Base-by-base conservation (phyloP, 495 filamentous ascomycete species). In the Pseudomonodictys pantanalensis region DNA sequence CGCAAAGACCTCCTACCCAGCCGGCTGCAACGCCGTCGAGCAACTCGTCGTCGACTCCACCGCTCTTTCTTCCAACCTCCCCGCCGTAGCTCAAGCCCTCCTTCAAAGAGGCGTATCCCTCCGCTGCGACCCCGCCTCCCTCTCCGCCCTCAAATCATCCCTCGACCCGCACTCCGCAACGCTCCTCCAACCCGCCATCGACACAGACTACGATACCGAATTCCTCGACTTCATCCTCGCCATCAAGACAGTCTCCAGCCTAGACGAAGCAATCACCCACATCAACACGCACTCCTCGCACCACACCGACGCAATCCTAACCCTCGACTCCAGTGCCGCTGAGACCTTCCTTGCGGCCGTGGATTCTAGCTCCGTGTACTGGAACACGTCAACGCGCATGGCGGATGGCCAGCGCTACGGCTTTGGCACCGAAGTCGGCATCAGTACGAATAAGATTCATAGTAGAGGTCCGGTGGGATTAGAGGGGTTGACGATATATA, bases 401-500 rank as follows among this genome's bases (percentile, higher is more conserved):
- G 91, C 92, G 3, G 93, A 99, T 69, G 93, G 93, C 2, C 96
- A 95, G 86, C 81, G 93, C 26, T 99, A 90, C 72, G 93, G 93
- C 2, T 97, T 99, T 75, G 93, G 93, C 29, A 97, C 93, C 0
- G 93, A 99, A 72, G 93, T 98, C 1, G 93, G 93, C 35, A 96
- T 98, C 71, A 95, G 89, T 73, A 98, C 93, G 42, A 98, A 97
- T 75, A 98, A 97, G 75, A 96, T 98, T 51, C 93, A 98, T 68
- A 87, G 90, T 7, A 79, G 93, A 33, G 93, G 93, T 1, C 93
- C 93, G 0, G 93, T 98, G 11, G 93, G 93, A 15, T 74, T 98
- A 42, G 92, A 97, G 69, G 93, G 93, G 0, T 73, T 98, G 72
- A 95, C 90, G 75, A 96, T 97, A 56, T 96, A 98, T 68, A 95